A percentile compares a stretch with the other conserved stretches of the same genome.
These are phyloP conservation scores for Coccomyxa sp. DNA, from an alignment of 139 green algal species.

Conservation along the genomic window DNA sequence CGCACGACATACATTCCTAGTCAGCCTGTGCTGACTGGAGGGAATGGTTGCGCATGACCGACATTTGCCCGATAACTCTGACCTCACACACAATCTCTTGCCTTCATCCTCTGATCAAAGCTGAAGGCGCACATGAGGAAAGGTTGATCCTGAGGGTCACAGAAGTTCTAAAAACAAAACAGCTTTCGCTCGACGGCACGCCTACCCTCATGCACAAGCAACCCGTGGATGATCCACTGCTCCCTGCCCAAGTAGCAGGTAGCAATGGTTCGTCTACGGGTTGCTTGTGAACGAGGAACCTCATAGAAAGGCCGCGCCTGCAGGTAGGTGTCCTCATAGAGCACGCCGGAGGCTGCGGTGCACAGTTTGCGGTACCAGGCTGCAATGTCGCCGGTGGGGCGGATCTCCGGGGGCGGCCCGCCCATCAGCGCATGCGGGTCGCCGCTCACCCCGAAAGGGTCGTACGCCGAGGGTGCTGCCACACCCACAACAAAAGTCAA, in stretches of 20 bases:
- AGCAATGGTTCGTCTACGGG: too few species aligned
- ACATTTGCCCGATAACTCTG: not conserved
- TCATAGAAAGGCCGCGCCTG: constrained; percentile 56
- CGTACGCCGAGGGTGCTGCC: constrained; percentile 6
- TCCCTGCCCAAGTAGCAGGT: too few species aligned
- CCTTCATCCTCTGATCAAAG: not conserved
- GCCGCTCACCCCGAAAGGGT: constrained; percentile 26
- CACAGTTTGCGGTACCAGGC: constrained; percentile 63
- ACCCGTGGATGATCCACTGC: too few species aligned
- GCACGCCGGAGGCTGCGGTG: constrained; percentile 59
- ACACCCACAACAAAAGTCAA: not conserved
- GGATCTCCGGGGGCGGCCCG: constrained; percentile 12
- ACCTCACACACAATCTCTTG: too few species aligned
- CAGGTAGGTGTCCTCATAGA: constrained; percentile 94
- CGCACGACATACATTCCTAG: not conserved
- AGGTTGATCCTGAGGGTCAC: not conserved
- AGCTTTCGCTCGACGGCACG: too few species aligned
- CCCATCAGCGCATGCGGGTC: constrained; percentile 24
- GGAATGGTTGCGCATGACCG: too few species aligned
- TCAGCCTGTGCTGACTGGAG: not conserved
- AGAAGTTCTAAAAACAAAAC: too few species aligned
- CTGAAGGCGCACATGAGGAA: not conserved
- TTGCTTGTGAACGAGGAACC: too few species aligned
- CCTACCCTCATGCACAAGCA: too few species aligned
- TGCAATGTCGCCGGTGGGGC: constrained; percentile 46